A percentile compares a stretch with the other conserved stretches of the same genome.
Conservation (phyloP, 2,329 filamentous ascomycete genomes). For the Colletotrichum gigasporum region DNA sequence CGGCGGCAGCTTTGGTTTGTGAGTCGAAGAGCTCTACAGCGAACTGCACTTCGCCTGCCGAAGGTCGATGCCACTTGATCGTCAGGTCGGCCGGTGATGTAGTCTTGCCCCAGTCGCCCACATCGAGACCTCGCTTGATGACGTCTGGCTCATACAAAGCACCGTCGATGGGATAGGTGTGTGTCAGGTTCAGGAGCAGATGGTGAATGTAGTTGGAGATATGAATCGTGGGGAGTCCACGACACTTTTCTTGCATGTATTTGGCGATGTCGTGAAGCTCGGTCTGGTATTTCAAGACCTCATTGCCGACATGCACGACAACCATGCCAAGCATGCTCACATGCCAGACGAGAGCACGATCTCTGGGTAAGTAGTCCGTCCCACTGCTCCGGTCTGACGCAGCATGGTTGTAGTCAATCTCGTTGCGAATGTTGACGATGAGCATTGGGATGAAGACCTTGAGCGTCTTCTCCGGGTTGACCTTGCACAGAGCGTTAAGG, state of each 20-base stretch:
- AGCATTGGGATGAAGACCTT: slow-evolving; percentile 92
- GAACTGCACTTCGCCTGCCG: slow-evolving; percentile 82
- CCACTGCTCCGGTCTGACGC: slow-evolving; percentile 95
- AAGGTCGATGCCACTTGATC: slow-evolving; percentile 91
- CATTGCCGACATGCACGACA: slow-evolving; percentile 92
- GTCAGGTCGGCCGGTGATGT: slow-evolving; percentile 79
- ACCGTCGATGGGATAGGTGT: slow-evolving; percentile 92
- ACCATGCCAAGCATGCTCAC: slow-evolving; percentile 98
- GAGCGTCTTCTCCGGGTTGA: slow-evolving; percentile 91
- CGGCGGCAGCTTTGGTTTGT: slow-evolving; percentile 80
- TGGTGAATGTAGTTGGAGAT: slow-evolving; percentile 99
- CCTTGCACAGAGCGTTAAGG: slow-evolving; percentile 94
- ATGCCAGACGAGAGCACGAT: slow-evolving; percentile 95
- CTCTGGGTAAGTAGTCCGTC: slow-evolving; percentile 90
- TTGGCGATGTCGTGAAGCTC: slow-evolving; percentile 90
- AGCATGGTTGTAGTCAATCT: slow-evolving; percentile 96
- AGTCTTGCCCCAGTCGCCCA: slow-evolving; percentile 86
- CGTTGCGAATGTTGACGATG: slow-evolving; percentile 89
- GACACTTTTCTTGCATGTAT: slow-evolving; percentile 97
- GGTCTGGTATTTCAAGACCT: slow-evolving; percentile 87
- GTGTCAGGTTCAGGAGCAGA: slow-evolving; percentile 90
- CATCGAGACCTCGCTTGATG: slow-evolving; percentile 74
- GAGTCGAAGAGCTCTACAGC: slow-evolving; percentile 89
- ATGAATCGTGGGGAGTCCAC: slow-evolving; percentile 92
- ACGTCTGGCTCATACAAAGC: slow-evolving; percentile 85